Percentiles rank a stretch among this genome's conserved stretches.
These are phyloP conservation scores for Oryza officinalis DNA, from an alignment of 176 grass and related monocot genomes.

Conservation along the genomic window DNA sequence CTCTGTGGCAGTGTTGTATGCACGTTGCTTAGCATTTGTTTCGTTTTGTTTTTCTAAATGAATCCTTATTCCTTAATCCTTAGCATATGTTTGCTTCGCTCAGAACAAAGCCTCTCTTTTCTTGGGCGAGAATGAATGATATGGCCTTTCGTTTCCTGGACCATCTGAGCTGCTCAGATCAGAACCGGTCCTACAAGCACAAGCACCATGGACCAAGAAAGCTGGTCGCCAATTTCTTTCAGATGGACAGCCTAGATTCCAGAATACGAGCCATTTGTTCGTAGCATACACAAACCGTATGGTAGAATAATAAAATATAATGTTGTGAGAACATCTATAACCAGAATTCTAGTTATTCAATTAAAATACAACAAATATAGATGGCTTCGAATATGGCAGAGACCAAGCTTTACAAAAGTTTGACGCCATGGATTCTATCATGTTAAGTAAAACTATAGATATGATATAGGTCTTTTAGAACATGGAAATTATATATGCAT, in stretches of 20 bases:
- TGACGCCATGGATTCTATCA: neutral
- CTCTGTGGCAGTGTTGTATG: neutral
- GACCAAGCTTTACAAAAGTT: neutral
- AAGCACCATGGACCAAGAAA: neutral
- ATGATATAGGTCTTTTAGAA: too few relatives aligned
- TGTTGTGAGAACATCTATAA: neutral
- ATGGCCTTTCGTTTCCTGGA: neutral
- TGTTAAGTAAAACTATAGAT: too few relatives aligned
- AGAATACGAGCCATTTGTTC: neutral
- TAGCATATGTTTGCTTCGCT: constrained; percentile 7
- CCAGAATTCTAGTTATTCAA: neutral
- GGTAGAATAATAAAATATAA: neutral
- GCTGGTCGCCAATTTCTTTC: neutral
- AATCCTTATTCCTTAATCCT: neutral
- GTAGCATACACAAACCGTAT: neutral
- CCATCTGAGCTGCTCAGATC: neutral
- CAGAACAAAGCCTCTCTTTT: neutral
- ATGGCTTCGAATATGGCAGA: neutral
- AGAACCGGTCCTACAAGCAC: neutral
- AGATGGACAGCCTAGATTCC: neutral
- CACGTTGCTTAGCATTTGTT: neutral
- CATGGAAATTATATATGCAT: too few relatives aligned
- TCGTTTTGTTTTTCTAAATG: neutral
- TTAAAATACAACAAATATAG: neutral
- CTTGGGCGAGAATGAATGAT: constrained; percentile 10